Percentiles rank a stretch among this genome's conserved stretches.
Conservation (phyloP, 2,329 filamentous ascomycete genomes). For the Bipolaris sorokiniana region DNA sequence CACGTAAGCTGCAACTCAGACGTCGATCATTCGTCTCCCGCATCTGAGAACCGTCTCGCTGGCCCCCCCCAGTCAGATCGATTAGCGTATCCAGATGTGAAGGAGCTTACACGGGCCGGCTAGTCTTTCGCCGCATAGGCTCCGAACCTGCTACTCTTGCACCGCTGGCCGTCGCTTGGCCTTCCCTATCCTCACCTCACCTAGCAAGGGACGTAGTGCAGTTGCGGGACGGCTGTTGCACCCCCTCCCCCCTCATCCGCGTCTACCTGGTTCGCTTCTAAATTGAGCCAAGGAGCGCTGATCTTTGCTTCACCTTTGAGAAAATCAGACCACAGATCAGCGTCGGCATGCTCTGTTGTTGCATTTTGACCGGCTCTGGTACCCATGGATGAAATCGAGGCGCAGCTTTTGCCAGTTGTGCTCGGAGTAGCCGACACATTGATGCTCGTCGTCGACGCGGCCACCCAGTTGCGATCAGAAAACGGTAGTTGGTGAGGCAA, state of each 20-base stretch:
- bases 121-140: slow-evolving; percentile 11
- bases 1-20: slow-evolving; percentile 9
- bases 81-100: slow-evolving; percentile 12
- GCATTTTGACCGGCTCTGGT: slow-evolving; percentile 7
- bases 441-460: slow-evolving; percentile 8
- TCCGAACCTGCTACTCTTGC: slow-evolving; percentile 26
- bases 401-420: neutral
- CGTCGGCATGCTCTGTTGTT: slow-evolving; percentile 16
- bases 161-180: slow-evolving; percentile 31
- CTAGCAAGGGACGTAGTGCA: slow-evolving; percentile 11
- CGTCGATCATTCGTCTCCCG: slow-evolving; percentile 7
- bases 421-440: slow-evolving; percentile 26
- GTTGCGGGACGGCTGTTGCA: slow-evolving; percentile 15
- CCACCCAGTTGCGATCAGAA: neutral
- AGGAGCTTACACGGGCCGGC: slow-evolving; percentile 9
- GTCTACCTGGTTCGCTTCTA: slow-evolving; percentile 2
- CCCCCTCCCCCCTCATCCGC: slow-evolving; percentile 3
- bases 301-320: slow-evolving; percentile 29
- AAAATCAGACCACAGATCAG: slow-evolving; percentile 38
- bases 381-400: slow-evolving; percentile 2
- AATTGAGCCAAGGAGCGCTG: slow-evolving; percentile 17
- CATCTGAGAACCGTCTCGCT: slow-evolving; percentile 5
- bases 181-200: slow-evolving; percentile 12
- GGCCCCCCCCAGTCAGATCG: slow-evolving; percentile 4
- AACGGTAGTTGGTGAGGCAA: slow-evolving; percentile 19